Evolutionary conservation across 768 basidiomycete genomes (phyloP).

Genomic region (Podaxis carcinomalis): DNA sequence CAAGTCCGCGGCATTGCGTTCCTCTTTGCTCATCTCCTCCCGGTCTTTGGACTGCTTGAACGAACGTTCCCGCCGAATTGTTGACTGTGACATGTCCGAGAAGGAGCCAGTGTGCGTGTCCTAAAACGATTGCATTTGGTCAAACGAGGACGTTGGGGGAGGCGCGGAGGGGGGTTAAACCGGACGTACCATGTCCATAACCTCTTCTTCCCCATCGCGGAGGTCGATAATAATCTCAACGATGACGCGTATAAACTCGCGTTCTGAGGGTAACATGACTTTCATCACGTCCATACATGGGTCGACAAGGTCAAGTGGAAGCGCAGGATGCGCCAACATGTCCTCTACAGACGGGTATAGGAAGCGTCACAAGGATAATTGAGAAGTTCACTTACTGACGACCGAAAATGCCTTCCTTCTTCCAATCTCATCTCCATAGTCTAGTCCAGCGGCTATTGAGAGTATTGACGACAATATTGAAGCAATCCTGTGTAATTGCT

Average conservation of each 20-base stretch:
- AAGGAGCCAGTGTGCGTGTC: slow-evolving; percentile 5
- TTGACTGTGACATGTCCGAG: slow-evolving; percentile 18
- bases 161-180: background rate
- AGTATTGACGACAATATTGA: slow-evolving; percentile 81
- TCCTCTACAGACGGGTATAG: slow-evolving; percentile 45
- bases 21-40: slow-evolving; percentile 57
- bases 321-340: slow-evolving; percentile 79
- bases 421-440: slow-evolving; percentile 95
- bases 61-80: slow-evolving; percentile 25
- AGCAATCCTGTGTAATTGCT: slow-evolving; percentile 59
- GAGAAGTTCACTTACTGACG: slow-evolving; percentile 57
- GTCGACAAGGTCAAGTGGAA: slow-evolving; percentile 78
- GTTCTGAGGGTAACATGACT: slow-evolving; percentile 77
- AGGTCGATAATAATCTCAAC: slow-evolving; percentile 34
- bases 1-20: slow-evolving; percentile 58
- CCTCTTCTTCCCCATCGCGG: slow-evolving; percentile 29
- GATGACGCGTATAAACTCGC: slow-evolving; percentile 37
- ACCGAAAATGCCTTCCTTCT: slow-evolving; percentile 86
- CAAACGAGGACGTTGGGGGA: background rate
- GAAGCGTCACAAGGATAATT: background rate
- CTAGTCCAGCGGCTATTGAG: slow-evolving; percentile 73
- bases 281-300: slow-evolving; percentile 83
- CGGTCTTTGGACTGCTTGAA: slow-evolving; percentile 43
- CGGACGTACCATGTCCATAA: slow-evolving; percentile 11
- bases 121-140: background rate